phyloP scores from a whole-genome alignment of 495 filamentous ascomycete species.

The Neurospora discreta region DNA sequence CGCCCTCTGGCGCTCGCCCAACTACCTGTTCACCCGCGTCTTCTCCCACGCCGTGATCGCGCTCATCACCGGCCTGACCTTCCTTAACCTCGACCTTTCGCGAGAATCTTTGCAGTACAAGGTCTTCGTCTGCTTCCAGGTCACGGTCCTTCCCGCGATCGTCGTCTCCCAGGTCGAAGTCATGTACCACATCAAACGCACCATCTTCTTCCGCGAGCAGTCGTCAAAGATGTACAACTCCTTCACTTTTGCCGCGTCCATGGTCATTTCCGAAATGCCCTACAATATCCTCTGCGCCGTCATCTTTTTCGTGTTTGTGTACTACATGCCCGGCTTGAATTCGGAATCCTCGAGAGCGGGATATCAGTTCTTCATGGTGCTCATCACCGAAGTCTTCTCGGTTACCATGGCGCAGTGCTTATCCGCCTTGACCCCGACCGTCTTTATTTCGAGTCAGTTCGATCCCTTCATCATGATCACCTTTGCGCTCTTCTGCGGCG shows the following conservation, averaged over 20 bases:
- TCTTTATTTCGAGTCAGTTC: conserved; percentile 50
- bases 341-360: conserved; percentile 48
- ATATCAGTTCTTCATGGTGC: conserved; percentile 73
- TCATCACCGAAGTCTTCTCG: conserved; percentile 68
- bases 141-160: conserved; percentile 63
- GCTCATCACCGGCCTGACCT: conserved; percentile 63
- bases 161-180: conserved; percentile 70
- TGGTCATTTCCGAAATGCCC: conserved; percentile 66
- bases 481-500: conserved; percentile 75
- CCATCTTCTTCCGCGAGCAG: conserved; percentile 70
- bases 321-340: conserved; percentile 60
- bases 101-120: conserved; percentile 62
- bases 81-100: conserved; percentile 56
- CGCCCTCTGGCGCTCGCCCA: conserved; percentile 61
- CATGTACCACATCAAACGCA: conserved; percentile 61
- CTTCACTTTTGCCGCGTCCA: conserved; percentile 58
- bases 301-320: conserved; percentile 62
- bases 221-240: conserved; percentile 67
- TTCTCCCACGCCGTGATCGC: conserved; percentile 67
- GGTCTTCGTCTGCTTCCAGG: conserved; percentile 76
- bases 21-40: conserved; percentile 67
- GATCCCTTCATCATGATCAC: conserved; percentile 73
- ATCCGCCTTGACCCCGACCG: conserved; percentile 54
- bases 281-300: conserved; percentile 66
- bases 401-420: conserved; percentile 61